Evolutionary conservation across 1,284 basidiomycete genomes (phyloP), one percentile per base, ranked within the genome.

Genomic region (Apiotrichum siamense): DNA sequence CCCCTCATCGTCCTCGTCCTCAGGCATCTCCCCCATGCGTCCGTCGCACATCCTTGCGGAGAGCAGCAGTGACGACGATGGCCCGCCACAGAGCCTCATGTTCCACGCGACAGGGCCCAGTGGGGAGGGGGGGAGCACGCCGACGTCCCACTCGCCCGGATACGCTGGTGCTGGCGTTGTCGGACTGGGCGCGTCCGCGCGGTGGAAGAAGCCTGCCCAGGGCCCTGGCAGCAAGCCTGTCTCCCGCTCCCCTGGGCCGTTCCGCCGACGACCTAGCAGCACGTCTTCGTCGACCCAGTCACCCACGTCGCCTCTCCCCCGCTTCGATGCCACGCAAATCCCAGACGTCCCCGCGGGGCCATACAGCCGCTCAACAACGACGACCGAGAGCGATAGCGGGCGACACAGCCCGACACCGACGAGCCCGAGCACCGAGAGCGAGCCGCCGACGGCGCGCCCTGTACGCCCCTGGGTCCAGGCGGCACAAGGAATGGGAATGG

Each of bases 21-120:
- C 24, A 10, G 11, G 18, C 20, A n/a, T 33, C 38, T 15, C 26
- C n/a, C 27, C 42, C 21, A 17, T 29, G 26, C 23, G 21, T 17
- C 31, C 26, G 9, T 17, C 33, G 25, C 24, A 23, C 18, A 21
- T 32, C 27, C 20, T 38, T 17, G 41, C 35, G 12, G 52, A 54
- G 10, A 49, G 47, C 44, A 47, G 49, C 33, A 32, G 25, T n/a
- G 64, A 66, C 31, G 66, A 66, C 23, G 65, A 65, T 11, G 63
- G 47, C 15, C 69, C 69, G 1, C 62, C 66, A 11, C 51, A 49
- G 26, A 65, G 62, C 1, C 44, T 71, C 24, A 54, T 71, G 18
- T 69, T 63, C 43, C 65, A 63, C 38, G 60, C 46, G 24, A 50
- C 39, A 15, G 52, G 52, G 33, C n/a, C 33, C 13, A 25, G 13